These are phyloP conservation scores for Aspergillus awamori DNA, from an alignment of 2,329 filamentous ascomycete genomes.

Conservation along the genomic window DNA sequence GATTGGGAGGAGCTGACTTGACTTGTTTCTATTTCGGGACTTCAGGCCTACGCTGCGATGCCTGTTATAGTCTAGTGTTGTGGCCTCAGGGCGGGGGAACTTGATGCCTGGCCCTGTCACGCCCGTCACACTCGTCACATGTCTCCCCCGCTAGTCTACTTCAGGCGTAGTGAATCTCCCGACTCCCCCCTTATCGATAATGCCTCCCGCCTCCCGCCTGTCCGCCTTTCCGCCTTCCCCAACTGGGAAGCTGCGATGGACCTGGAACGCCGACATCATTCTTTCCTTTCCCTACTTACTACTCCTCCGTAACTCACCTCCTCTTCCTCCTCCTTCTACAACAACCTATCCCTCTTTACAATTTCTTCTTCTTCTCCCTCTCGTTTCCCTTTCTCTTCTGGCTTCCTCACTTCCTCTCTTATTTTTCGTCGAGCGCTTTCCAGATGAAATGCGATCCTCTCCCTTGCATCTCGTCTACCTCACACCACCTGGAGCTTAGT, in stretches of 20 bases:
- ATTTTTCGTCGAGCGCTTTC: not conserved
- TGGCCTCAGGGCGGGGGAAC: constrained; percentile 32
- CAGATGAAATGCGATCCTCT: not conserved
- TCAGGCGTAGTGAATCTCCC: not conserved
- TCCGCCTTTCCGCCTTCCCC: not conserved
- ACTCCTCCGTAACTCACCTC: not conserved
- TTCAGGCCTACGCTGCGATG: constrained; percentile 22
- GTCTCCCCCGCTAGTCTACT: not conserved
- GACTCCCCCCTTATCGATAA: constrained; percentile 31
- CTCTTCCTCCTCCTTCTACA: not conserved
- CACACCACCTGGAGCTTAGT: constrained; percentile 2
- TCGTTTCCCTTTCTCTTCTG: not conserved
- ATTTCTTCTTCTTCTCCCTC: not conserved
- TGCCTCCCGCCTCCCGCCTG: constrained; percentile 16
- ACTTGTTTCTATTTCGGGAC: constrained; percentile 37
- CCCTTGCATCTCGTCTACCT: not conserved
- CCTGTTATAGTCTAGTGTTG: constrained; percentile 27
- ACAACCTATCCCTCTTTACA: not conserved
- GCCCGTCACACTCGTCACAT: constrained; percentile 22
- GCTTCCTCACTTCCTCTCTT: not conserved
- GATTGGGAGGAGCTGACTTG: constrained; percentile 25
- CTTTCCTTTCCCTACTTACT: not conserved
- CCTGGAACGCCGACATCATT: constrained; percentile 12
- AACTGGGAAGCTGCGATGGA: constrained; percentile 1
- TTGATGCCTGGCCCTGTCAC: constrained; percentile 23